These are phyloP conservation scores for Elaeis guineensis DNA, from an alignment of 176 grass and related monocot genomes.

Conservation along the genomic window DNA sequence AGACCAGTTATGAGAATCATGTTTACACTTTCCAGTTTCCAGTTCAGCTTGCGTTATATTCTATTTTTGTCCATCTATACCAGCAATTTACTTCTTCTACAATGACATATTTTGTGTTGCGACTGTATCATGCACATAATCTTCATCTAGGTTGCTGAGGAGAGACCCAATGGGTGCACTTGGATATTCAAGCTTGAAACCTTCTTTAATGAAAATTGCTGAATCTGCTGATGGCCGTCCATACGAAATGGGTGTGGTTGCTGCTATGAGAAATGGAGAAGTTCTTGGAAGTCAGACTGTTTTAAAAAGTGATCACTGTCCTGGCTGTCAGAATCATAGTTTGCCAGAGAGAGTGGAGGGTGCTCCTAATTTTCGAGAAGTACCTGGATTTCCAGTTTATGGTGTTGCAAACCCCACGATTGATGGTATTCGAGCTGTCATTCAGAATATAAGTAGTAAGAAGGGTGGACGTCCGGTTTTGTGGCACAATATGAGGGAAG, in stretches of 20 bases:
- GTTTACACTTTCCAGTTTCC: too few species aligned
- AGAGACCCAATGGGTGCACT: constrained; percentile 98
- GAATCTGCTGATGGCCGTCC: constrained; percentile 57
- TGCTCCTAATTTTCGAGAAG: constrained; percentile 95
- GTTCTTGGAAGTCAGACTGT: constrained; percentile 95
- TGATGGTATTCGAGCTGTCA: constrained; percentile 82
- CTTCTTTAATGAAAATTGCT: constrained; percentile 41
- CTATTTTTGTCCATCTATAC: too few species aligned
- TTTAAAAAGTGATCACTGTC: constrained; percentile 95
- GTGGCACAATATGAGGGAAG: constrained; percentile 99
- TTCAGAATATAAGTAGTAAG: constrained; percentile 63
- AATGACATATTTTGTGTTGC: too few species aligned
- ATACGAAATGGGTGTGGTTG: constrained; percentile 70
- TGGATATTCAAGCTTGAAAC: constrained; percentile 84
- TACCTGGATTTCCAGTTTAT: constrained; percentile 83
- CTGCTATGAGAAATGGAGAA: constrained; percentile 89
- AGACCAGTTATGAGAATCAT: too few species aligned
- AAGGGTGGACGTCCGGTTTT: constrained; percentile 76
- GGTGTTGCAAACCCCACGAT: constrained; percentile 97
- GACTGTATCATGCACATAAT: not conserved
- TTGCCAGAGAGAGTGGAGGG: constrained; percentile 90
- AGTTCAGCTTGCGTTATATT: too few species aligned
- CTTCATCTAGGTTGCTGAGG: constrained; percentile 60
- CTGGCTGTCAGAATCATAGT: constrained; percentile 79
- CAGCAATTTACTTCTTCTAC: too few species aligned